A percentile compares a stretch with the other conserved stretches of the same genome.
Evolutionary conservation across 495 filamentous ascomycete species (phyloP).

Genomic region (Neurospora tetraspora): DNA sequence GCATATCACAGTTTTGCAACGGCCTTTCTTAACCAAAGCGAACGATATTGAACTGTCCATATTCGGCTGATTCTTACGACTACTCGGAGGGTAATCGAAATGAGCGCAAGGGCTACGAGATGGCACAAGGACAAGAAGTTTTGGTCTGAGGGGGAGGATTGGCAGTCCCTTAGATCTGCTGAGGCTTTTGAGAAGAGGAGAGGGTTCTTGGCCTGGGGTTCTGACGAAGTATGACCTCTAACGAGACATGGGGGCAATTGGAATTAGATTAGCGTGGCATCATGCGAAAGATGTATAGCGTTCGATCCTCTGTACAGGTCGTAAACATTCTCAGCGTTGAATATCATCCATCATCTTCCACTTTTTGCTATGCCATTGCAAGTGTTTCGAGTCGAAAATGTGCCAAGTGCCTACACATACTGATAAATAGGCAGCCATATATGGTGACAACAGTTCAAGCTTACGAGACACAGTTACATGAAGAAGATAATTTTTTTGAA

Average conservation of each 20-base stretch:
- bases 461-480: neutral
- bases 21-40: too few species aligned
- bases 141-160: neutral
- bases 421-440: neutral
- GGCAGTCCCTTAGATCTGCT: neutral
- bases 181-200: neutral
- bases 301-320: neutral
- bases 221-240: neutral
- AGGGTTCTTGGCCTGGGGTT: neutral
- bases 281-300: neutral
- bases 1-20: too few species aligned
- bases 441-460: neutral
- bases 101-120: neutral
- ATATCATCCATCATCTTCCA: neutral
- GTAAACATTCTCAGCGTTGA: neutral
- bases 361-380: neutral
- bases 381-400: neutral
- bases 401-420: neutral
- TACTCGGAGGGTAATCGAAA: too few species aligned
- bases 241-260: neutral
- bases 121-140: neutral
- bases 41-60: too few species aligned
- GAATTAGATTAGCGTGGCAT: neutral
- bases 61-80: too few species aligned
- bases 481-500: neutral